Percentiles rank a stretch among this genome's conserved stretches.
phyloP scores from a whole-genome alignment of 495 filamentous ascomycete genomes.

The Penicillium parvum region DNA sequence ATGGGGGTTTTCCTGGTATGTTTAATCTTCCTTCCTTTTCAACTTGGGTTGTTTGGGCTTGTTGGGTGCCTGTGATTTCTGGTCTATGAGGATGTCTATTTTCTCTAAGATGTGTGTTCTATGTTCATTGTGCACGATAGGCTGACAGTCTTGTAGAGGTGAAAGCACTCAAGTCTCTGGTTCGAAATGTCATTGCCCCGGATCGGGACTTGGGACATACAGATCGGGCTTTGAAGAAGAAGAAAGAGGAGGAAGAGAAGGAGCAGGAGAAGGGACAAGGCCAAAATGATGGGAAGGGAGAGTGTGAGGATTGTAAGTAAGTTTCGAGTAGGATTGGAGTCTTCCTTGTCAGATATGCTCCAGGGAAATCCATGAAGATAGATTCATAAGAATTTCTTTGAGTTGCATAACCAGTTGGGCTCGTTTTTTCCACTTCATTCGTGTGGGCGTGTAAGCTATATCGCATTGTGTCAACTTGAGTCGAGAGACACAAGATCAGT shows the following conservation, averaged over 20 bases:
- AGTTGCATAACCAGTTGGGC: no score
- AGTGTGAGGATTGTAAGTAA: conserved; percentile 48
- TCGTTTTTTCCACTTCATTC: no score
- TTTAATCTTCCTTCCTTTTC: conserved; percentile 8
- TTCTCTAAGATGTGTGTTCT: no score
- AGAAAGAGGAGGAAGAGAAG: conserved; percentile 11
- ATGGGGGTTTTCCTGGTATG: conserved; percentile 87
- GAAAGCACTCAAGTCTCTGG: conserved; percentile 83
- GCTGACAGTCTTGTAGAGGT: conserved; percentile 62
- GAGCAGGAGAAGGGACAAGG: conserved; percentile 7
- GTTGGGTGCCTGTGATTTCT: background rate
- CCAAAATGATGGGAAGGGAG: conserved; percentile 12
- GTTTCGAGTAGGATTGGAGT: no score
- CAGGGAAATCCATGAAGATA: no score
- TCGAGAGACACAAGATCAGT: no score
- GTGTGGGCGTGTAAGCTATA: no score
- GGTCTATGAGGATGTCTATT: no score
- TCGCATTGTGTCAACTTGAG: no score
- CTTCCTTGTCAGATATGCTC: no score
- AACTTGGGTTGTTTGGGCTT: background rate
- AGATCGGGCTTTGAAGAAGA: conserved; percentile 49
- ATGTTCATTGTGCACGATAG: no score
- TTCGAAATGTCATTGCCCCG: conserved; percentile 81
- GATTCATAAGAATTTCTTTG: no score
- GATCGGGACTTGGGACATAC: conserved; percentile 76